Conservation (phyloP, 345 rosid genomes). For the Hibiscus tridactylites region DNA sequence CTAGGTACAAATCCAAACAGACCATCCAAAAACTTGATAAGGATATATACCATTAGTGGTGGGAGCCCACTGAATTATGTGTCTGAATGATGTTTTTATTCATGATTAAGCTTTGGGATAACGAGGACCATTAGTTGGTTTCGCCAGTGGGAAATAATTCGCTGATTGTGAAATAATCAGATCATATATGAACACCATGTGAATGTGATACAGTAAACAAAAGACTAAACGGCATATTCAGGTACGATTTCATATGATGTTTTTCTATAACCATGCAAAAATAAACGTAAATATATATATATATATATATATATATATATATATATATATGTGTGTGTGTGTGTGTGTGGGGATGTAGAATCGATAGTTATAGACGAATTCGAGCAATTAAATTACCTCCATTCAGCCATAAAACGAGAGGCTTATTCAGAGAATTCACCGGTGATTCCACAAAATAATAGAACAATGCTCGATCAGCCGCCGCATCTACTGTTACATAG, state of each 20-base stretch:
- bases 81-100: neutral
- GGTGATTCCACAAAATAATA: conserved; percentile 17
- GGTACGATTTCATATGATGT: neutral
- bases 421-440: conserved; percentile 8
- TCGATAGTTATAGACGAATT: neutral
- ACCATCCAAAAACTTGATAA: neutral
- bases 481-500: conserved; percentile 16
- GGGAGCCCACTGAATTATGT: neutral
- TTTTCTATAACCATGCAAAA: neutral
- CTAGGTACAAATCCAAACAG: neutral
- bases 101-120: neutral
- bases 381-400: conserved; percentile 8
- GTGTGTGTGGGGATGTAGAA: neutral
- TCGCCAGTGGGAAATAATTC: neutral
- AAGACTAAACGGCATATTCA: neutral
- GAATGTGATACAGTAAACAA: neutral
- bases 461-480: conserved; percentile 6
- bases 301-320: neutral
- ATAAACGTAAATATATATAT: neutral
- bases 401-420: conserved; percentile 12
- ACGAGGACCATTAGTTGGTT: neutral
- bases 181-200: neutral
- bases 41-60: neutral
- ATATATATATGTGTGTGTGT: too few species aligned
- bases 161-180: neutral